Evolutionary conservation across 1,284 basidiomycete genomes (phyloP).

Genomic region (Afroboletus lepidellus): DNA sequence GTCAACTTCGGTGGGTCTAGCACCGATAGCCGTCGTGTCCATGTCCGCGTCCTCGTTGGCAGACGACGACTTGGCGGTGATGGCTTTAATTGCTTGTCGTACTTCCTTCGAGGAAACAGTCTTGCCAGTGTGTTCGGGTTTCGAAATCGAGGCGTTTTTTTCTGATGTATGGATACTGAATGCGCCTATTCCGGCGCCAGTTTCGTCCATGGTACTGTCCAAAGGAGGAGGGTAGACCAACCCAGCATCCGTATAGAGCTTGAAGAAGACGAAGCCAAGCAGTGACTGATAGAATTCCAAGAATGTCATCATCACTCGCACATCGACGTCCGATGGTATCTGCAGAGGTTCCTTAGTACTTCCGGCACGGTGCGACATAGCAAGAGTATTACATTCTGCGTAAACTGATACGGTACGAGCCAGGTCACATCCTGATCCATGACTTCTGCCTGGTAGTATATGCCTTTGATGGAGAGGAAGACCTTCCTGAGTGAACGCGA

Average conservation of each 20-base stretch:
- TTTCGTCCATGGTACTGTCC: conserved; percentile 82
- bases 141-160: conserved; percentile 34
- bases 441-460: conserved; percentile 97
- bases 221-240: conserved; percentile 94
- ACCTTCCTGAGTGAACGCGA: conserved; percentile 84
- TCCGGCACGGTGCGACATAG: not conserved
- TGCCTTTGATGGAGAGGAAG: conserved; percentile 97
- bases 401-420: conserved; percentile 98
- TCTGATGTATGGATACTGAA: conserved; percentile 71
- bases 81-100: conserved; percentile 69
- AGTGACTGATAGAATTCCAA: conserved; percentile 97
- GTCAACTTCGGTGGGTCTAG: conserved; percentile 44
- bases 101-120: conserved; percentile 69
- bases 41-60: conserved; percentile 42
- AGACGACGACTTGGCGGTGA: conserved; percentile 39
- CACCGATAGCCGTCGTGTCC: conserved; percentile 32
- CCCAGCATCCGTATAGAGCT: conserved; percentile 93
- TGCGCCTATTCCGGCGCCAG: conserved; percentile 88
- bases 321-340: conserved; percentile 95
- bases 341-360: conserved; percentile 35
- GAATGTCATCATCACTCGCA: conserved; percentile 98
- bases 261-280: conserved; percentile 95
- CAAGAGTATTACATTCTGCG: conserved; percentile 73
- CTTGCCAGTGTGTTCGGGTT: conserved; percentile 52
- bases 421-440: conserved; percentile 93